phyloP scores from a whole-genome alignment of 2,329 filamentous ascomycete species.

The Sporothrix inflata region DNA sequence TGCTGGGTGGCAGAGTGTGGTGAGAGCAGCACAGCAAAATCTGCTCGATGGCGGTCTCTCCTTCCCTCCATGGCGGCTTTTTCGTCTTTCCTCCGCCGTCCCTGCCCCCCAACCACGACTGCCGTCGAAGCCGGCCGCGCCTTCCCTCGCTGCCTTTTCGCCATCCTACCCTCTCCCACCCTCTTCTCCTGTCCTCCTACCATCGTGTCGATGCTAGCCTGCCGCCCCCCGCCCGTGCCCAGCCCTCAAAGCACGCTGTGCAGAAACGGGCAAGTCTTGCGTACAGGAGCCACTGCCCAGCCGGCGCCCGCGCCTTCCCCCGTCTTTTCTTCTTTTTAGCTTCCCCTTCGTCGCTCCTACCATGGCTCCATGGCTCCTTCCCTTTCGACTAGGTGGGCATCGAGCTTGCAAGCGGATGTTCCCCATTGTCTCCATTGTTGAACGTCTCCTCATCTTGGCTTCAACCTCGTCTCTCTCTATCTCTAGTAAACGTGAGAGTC shows the following conservation, averaged over 20 bases:
- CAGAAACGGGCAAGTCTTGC: conserved; percentile 26
- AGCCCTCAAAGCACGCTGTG: conserved; percentile 7
- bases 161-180: not conserved
- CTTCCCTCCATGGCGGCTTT: not conserved
- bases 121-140: conserved; percentile 3
- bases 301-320: conserved; percentile 12
- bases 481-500: too few species aligned
- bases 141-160: conserved; percentile 1
- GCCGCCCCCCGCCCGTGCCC: not conserved
- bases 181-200: not conserved
- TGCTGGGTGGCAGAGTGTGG: not conserved
- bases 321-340: not conserved
- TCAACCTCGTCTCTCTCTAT: too few species aligned
- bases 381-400: not conserved
- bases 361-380: not conserved
- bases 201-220: not conserved
- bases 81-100: not conserved
- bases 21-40: too few species aligned
- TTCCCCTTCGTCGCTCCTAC: not conserved
- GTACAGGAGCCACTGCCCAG: conserved; percentile 14
- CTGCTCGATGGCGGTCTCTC: not conserved
- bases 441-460: too few species aligned
- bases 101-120: not conserved
- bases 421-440: not conserved
- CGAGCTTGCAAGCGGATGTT: not conserved